Evolutionary conservation across 176 grass and related monocot species (phyloP), one percentile per base, ranked within the genome.

Genomic region (Oryza officinalis): DNA sequence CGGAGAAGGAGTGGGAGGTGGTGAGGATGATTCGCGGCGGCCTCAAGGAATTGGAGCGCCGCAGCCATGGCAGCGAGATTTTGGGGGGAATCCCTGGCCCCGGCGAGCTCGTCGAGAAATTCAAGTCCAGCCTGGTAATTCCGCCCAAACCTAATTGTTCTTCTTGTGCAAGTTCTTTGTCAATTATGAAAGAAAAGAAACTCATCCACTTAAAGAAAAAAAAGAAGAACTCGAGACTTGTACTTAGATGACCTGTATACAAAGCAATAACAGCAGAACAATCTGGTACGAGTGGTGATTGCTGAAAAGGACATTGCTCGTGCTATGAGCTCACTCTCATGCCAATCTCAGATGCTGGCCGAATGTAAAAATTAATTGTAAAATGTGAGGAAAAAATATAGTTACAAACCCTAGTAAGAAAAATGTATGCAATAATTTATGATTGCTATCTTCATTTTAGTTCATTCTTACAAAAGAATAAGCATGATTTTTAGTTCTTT

Each of bases 121-220:
- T 97, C 77, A 97, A 97, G 80, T 87, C 82, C 54, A 92, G 84
- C 82, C 71, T 93, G 89, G 90, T 96, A 92, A 80, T 79, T 79
- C 41, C 23, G 2, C 49, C n/a, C 27, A 47, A 15, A 69, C 3
- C 23, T 65, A 1, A 66, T 73, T 66, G 10, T 13, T 49, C 49
- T 10, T 26, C n/a, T 44, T 71, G 1, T 45, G 69, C 37, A 71
- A 71, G n/a, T 23, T 38, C 69, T 43, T 44, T 3, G 47, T 49
- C 13, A 17, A 27, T 46, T 35, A 49, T 73, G 41, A 72, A 23
- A 72, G 2, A 15, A 72, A n/a, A 72, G 1, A 17, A 26, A 25
- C 45, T 7, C 45, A 6, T 46, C 41, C 7, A 9, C 2, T 46
- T 23, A 1, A 3, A 6, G 6, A 35, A 27, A 46, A 27, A 46